Conservation (phyloP, 176 grass and related monocot genomes). For the Triticum aestivum region DNA sequence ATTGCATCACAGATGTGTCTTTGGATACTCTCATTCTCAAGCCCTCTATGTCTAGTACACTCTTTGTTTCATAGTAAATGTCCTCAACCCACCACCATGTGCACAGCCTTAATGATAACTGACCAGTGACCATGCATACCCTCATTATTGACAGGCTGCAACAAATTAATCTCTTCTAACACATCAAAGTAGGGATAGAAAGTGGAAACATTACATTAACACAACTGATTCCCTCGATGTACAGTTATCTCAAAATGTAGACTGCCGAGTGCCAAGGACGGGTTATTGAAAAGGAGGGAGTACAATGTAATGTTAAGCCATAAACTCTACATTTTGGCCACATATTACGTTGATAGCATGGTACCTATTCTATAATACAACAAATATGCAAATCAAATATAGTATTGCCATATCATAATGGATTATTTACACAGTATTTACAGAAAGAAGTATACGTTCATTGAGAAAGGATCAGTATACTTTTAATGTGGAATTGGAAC, state of each 20-base stretch:
- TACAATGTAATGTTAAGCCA: slow-evolving; percentile 5
- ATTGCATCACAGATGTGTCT: neutral
- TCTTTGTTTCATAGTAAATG: neutral
- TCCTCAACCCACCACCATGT: slow-evolving; percentile 4
- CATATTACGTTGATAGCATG: neutral
- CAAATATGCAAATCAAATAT: neutral
- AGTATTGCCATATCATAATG: neutral
- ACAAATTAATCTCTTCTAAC: neutral
- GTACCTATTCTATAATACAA: neutral
- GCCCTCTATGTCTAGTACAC: slow-evolving; percentile 14
- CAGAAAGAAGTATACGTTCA: neutral
- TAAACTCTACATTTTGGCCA: neutral
- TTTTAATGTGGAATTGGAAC: neutral
- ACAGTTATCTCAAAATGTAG: neutral
- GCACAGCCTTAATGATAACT: slow-evolving; percentile 3
- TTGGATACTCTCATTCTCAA: neutral
- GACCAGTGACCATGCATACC: neutral
- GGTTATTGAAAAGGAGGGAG: neutral
- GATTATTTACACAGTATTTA: neutral
- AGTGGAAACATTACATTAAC: neutral
- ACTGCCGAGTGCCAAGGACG: neutral
- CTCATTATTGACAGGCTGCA: neutral
- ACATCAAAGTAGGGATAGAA: neutral
- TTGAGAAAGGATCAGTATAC: neutral
- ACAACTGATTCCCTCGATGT: neutral